A percentile compares a stretch with the other conserved stretches of the same genome.
phyloP scores from a whole-genome alignment of 2,329 filamentous ascomycete genomes.

The Fusarium haematococcum region DNA sequence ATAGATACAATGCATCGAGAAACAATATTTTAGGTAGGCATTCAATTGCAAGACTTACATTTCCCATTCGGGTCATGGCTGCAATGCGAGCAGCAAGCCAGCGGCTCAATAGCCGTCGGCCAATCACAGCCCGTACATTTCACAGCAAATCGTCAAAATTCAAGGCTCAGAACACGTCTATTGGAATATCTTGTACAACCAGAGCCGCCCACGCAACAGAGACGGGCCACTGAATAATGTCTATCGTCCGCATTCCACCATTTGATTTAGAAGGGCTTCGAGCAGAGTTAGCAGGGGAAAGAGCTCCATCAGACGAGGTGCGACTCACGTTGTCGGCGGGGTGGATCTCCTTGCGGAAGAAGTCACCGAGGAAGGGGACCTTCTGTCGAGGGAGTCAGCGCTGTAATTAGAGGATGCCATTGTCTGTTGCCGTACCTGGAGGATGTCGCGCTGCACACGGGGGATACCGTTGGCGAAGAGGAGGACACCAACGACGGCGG shows the following conservation, averaged over 20 bases:
- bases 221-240: conserved; percentile 43
- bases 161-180: conserved; percentile 48
- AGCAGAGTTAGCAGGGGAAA: conserved; percentile 35
- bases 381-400: conserved; percentile 57
- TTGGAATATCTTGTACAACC: conserved; percentile 55
- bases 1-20: not conserved
- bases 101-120: not conserved
- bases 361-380: conserved; percentile 63
- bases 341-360: conserved; percentile 66
- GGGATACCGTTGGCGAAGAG: conserved; percentile 73
- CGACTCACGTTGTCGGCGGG: conserved; percentile 72
- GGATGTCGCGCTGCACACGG: conserved; percentile 68
- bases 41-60: not conserved
- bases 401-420: not conserved
- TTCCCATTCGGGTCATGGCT: not conserved
- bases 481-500: conserved; percentile 68
- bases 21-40: not conserved
- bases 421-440: conserved; percentile 58
- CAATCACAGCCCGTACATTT: conserved; percentile 44
- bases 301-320: not conserved
- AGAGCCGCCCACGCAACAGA: conserved; percentile 41
- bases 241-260: conserved; percentile 44
- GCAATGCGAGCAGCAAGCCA: not conserved
- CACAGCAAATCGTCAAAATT: conserved; percentile 37
- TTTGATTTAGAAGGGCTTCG: conserved; percentile 55